These are phyloP conservation scores for Chalaropsis thielavioides DNA, from an alignment of 2,329 filamentous ascomycete species.

Conservation along the genomic window DNA sequence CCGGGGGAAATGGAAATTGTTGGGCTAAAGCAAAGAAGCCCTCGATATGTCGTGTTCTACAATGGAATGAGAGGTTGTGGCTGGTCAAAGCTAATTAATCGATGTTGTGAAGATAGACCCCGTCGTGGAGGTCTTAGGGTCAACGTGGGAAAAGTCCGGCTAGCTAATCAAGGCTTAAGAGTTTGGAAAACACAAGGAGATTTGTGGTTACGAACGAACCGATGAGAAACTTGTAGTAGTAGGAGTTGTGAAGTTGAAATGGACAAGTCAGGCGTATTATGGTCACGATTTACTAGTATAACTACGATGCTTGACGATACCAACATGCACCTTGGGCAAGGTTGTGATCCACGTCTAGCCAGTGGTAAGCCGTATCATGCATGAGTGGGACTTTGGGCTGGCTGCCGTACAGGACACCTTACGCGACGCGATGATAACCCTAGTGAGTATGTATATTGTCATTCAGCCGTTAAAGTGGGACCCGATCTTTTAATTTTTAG, in stretches of 20 bases:
- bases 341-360: background rate
- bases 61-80: background rate
- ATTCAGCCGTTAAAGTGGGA: background rate
- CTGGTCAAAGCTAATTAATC: background rate
- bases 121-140: background rate
- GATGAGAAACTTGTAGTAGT: background rate
- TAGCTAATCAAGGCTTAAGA: background rate
- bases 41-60: background rate
- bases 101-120: background rate
- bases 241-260: no score
- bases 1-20: background rate
- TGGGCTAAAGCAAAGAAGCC: background rate
- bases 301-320: background rate
- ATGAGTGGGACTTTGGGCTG: background rate
- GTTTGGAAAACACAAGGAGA: background rate
- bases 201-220: background rate
- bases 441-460: background rate
- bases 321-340: background rate
- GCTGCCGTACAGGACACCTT: background rate
- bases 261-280: background rate
- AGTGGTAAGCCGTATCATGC: background rate
- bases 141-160: background rate
- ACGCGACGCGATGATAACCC: background rate
- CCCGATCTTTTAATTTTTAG: no score
- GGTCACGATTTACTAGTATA: background rate